Base-by-base conservation (phyloP, 768 basidiomycete species). In the Auricularia auricula-judae region DNA sequence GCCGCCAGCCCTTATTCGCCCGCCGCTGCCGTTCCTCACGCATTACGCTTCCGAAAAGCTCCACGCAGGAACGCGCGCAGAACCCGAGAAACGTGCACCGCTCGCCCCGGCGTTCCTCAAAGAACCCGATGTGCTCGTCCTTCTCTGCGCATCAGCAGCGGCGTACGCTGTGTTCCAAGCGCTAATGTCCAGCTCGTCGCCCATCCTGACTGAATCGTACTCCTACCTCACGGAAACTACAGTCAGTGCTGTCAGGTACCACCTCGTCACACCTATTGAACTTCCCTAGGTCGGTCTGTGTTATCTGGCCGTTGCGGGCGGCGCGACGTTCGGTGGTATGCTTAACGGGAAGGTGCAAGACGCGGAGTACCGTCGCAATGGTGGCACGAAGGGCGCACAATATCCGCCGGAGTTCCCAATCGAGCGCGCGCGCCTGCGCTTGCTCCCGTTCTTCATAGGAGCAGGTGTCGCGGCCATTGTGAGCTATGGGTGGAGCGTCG, bases 281-380 rank as follows among this genome's bases (percentile, higher is more conserved):
- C 12, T 0, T 14, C 0, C 12, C 0, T 79, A 82, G 29, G 79
- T 89, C 36, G 92, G 92, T 2, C 74, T 94, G 3, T 92, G 88
- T 72, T 94, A 86, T 76, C 75, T 93, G 63, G 83, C 85, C 1
- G 81, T 87, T 62, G 93, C 91, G 1, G 81, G 83, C 16, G 93
- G 92, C 0, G 85, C 86, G 75, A 73, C 84, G 7, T 60, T 86
- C 18, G 86, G 90, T 10, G 81, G 84, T 23, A 71, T 78, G 21
- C 23, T 79, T 1, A 84, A 78, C 29, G 91, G 92, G 2, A 82
- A 77, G 63, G 69, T 89, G 10, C 72, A 92, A 8, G 88, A 94
- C 68, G 75, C 76, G 67, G 85, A 91, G 66, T 95, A 87, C 72
- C 80, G 69, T 67, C 73, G 70, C 67, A 75, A 76, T 56, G 78